These are phyloP conservation scores for Alternaria novae-zelandiae DNA, from an alignment of 2,329 filamentous ascomycete species.

Conservation along the genomic window DNA sequence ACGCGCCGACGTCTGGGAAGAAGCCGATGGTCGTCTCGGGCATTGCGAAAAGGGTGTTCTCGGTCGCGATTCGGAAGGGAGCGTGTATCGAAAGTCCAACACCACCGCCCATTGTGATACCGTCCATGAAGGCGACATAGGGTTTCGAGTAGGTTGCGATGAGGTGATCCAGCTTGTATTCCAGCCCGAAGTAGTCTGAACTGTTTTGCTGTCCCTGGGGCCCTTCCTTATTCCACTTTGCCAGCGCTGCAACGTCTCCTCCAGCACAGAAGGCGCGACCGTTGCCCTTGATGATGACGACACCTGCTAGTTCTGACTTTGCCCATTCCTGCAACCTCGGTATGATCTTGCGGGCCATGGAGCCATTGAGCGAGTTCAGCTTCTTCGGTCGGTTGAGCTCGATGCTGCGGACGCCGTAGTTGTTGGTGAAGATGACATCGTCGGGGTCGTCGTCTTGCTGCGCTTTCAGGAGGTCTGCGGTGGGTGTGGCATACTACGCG, in stretches of 20 bases:
- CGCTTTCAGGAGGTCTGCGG: conserved; percentile 55
- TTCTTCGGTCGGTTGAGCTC: conserved; percentile 93
- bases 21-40: conserved; percentile 98
- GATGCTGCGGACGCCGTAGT: conserved; percentile 88
- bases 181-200: conserved; percentile 85
- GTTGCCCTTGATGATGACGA: conserved; percentile 89
- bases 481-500: conserved; percentile 45
- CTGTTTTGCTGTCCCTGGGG: conserved; percentile 75
- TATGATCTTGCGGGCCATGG: conserved; percentile 94
- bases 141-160: conserved; percentile 95
- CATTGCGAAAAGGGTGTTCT: conserved; percentile 96
- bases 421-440: conserved; percentile 90
- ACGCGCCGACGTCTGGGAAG: conserved; percentile 96
- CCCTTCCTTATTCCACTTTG: conserved; percentile 72
- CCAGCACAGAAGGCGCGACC: conserved; percentile 91
- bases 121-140: conserved; percentile 95
- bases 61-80: conserved; percentile 94
- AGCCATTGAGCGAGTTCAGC: conserved; percentile 89
- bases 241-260: conserved; percentile 85
- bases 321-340: conserved; percentile 91
- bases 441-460: conserved; percentile 75
- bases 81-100: conserved; percentile 94
- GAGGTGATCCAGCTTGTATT: conserved; percentile 95
- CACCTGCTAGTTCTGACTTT: conserved; percentile 91
- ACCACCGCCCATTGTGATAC: conserved; percentile 97